Base-by-base conservation (phyloP, 1,284 basidiomycete species). In the Trametes pubescens region DNA sequence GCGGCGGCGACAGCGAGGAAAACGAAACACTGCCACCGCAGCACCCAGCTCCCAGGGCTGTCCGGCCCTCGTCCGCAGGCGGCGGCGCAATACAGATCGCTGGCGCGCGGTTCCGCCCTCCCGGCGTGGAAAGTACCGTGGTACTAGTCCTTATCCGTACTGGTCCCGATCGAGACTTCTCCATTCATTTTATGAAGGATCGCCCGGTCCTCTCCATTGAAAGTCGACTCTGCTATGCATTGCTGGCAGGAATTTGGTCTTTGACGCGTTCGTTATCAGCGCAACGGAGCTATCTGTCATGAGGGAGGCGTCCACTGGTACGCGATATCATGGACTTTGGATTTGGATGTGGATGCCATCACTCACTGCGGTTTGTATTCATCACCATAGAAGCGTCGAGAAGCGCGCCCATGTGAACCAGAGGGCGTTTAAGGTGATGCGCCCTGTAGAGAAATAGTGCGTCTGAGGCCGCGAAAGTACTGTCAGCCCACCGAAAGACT, bases 1-100 rank as follows among this genome's bases (percentile, higher is more conserved):
- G 57, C 26, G 18, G 48, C 18, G 35, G 48, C 34, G 29, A 53
- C 18, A 32, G 37, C 24, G 59, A 44, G 37, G 44, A 51, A 53
- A 37, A 46, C 43, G 14, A 11, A 10, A 24, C 40, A 52, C 40
- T 14, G 40, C 24, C 49, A 24, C 51, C 51, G 29, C 40, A 37
- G 40, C 40, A 18, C 29, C 24, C 47, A n/a, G 26, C 47, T 48
- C 47, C 47, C 47, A 48, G 47, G 47, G 11, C 47, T 48, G 47
- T 47, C 44, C 44, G 11, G 7, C 9, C 9, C 10, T 10, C 44
- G 22, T 14, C 47, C 47, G 47, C 47, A 26, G 47, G 14, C 47
- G 47, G 24, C 11, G 6, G 24, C 47, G 47, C 47, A 48, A 24
- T 48, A 48, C 29, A n/a, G 47, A 48, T 48, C 47, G 47, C 47